Evolutionary conservation across 441 rosid species (phyloP), one percentile per base, ranked within the genome.

Genomic region (Omphalea diandra): DNA sequence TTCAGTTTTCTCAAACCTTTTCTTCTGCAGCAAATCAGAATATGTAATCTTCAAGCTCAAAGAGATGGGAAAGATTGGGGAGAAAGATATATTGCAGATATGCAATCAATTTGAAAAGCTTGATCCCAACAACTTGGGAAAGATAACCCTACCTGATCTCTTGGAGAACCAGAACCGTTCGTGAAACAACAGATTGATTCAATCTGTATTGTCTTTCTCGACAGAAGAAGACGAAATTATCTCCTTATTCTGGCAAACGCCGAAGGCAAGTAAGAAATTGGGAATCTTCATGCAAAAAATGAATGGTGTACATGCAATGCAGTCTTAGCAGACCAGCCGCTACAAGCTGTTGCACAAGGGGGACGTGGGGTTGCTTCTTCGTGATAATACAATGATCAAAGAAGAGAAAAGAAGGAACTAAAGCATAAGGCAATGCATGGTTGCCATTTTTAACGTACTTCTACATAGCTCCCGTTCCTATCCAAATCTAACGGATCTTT

Each of bases 1-100:
- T n/a, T 17, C 2, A 57, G 2, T 10, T 33, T 52, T 35, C 38
- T 59, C 40, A 4, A 58, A 31, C 22, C 17, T 35, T 33, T 64
- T 43, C n/a, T 49, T 17, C 61, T 67, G 56, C 95, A 91, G 98
- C 73, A 94, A 86, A 82, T 94, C 98, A 20, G 98, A 94, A 75
- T 94, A 88, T 74, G 90, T 90, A 27, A 80, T 91, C 56, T 88
- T 80, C 87, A 94, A 94, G 90, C 97, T 94, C 7, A 91, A 94
- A 75, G 97, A 91, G 69, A 91, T 94, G 98, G 94, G 89, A 36
- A 94, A 87, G 86, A 80, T 94, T 7, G 81, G 58, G 54, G 93
- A 94, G 70, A 94, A 88, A 78, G 98, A 91, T 60, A 79, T 94
- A 63, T 29, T 77, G 76, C 88, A 87, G 80, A 85, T 94, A 64